phyloP scores from a whole-genome alignment of 2,329 filamentous ascomycete genomes.

The Amauroascus verrucosus region DNA sequence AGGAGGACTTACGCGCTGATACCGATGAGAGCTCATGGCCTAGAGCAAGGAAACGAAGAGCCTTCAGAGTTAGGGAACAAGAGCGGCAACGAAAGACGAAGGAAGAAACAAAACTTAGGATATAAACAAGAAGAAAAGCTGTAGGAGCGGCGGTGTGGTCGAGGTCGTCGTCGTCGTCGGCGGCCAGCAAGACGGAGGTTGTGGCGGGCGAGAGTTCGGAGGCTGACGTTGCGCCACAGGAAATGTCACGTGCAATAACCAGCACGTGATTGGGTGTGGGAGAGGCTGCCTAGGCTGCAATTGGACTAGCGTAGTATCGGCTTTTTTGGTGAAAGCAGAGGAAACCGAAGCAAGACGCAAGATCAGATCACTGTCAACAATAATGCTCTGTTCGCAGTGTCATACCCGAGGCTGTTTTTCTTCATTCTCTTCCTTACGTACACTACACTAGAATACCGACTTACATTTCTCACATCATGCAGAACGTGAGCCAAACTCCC shows the following conservation, averaged over 20 bases:
- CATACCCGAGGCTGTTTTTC: too few relatives aligned
- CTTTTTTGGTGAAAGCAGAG: too few relatives aligned
- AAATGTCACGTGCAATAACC: too few relatives aligned
- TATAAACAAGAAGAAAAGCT: conserved; percentile 20
- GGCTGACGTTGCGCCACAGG: too few relatives aligned
- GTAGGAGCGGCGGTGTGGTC: not conserved
- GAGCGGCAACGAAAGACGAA: conserved; percentile 17
- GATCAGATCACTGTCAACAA: too few relatives aligned
- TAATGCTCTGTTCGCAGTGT: too few relatives aligned
- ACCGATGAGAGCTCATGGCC: conserved; percentile 41
- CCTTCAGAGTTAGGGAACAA: conserved; percentile 16
- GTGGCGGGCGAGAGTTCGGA: not conserved
- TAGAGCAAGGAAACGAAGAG: conserved; percentile 12
- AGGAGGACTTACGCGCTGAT: conserved; percentile 36
- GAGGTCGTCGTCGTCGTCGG: not conserved
- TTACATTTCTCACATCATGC: not conserved
- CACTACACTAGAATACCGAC: too few relatives aligned
- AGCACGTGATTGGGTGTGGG: too few relatives aligned
- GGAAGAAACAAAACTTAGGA: conserved; percentile 18
- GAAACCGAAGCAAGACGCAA: too few relatives aligned
- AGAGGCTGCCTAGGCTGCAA: too few relatives aligned
- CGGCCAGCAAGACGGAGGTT: not conserved
- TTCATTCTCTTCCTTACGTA: too few relatives aligned
- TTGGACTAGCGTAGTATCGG: too few relatives aligned
- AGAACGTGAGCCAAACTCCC: conserved; percentile 1